Base-by-base conservation (phyloP, 768 basidiomycete genomes). In the Suillus tomentosus region DNA sequence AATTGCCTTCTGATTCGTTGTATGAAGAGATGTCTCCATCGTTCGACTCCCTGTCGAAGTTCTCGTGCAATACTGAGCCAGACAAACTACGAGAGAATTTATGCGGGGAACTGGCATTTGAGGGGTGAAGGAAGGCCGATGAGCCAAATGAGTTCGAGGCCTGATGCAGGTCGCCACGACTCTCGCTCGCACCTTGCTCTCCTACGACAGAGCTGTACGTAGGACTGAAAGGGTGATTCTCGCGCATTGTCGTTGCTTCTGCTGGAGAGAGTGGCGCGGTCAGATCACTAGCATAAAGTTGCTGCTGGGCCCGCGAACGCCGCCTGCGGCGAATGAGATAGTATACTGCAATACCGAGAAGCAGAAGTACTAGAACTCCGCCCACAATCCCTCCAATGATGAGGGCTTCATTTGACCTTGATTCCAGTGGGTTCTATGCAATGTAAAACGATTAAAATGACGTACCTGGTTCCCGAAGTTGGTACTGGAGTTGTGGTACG, bases 301-400 rank as follows among this genome's bases (percentile, higher is more conserved):
- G 58, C 13, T 51, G 63, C 15, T 50, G 59, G 15, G 22, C 1
- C 22, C 43, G 42, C 24, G 24, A 37, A 48, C 37, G 64, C 11
- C 62, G 43, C 42, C 37, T 58, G 31, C 53, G 53, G n/a, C 62
- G 55, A 17, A 63, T 19, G 36, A 65, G n/a, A 27, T 40, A 50
- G 39, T 37, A 65, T 27, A 48, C 36, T 27, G 51, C 54, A 47
- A 63, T 7, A 19, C 31, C 1, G 5, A 65, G 17, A 36, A 65
- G 40, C 14, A 65, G 11, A 24, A 65, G 40, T 13, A 55, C 51
- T 17, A 56, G 15, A 9, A 63, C 36, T 15, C 53, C 64, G 17
- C 64, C 61, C 3, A 65, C 62, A 43, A 62, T 10, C 6, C 64
- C 64, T 24, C 55, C 64, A 56, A 65, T 62, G 39, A 65, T 37